Evolutionary conservation across 2,329 filamentous ascomycete species (phyloP).

Genomic region (Colletotrichum graminicola): DNA sequence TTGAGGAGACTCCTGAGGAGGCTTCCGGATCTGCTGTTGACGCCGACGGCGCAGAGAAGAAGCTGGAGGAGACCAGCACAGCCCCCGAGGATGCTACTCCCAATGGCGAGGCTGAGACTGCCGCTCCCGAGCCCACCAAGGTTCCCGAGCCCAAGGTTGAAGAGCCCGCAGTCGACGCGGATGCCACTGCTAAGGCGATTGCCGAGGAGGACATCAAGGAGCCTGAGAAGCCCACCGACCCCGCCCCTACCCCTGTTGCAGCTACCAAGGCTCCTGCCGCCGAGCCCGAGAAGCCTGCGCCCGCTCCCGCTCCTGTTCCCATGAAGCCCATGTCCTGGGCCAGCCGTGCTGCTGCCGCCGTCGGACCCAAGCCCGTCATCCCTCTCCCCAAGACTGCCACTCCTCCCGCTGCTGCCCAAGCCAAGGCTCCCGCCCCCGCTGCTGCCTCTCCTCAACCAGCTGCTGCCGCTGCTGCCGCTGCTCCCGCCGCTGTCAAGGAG

Average conservation of each 20-base stretch:
- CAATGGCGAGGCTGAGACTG: conserved; percentile 49
- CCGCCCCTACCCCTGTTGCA: conserved; percentile 67
- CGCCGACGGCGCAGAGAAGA: conserved; percentile 74
- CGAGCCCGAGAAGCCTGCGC: conserved; percentile 52
- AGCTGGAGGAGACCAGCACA: conserved; percentile 74
- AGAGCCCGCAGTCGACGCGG: conserved; percentile 55
- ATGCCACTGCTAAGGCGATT: conserved; percentile 65
- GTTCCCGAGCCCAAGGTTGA: conserved; percentile 44
- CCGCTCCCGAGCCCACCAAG: conserved; percentile 55
- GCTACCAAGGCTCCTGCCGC: conserved; percentile 57
- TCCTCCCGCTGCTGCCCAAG: conserved; percentile 63
- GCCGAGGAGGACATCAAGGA: conserved; percentile 69
- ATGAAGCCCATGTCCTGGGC: conserved; percentile 82
- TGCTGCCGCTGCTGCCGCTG: conserved; percentile 55
- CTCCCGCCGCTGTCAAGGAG: conserved; percentile 53
- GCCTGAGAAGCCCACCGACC: conserved; percentile 76
- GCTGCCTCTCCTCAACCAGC: conserved; percentile 55
- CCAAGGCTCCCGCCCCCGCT: conserved; percentile 65
- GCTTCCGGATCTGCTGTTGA: conserved; percentile 52
- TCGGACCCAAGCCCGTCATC: conserved; percentile 63
- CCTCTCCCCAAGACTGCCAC: conserved; percentile 70
- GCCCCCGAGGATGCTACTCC: conserved; percentile 53
- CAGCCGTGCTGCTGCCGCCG: conserved; percentile 72
- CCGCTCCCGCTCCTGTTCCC: conserved; percentile 65
- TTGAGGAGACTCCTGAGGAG: conserved; percentile 46